Conservation (phyloP, 2,329 filamentous ascomycete genomes). For the Endoconidiophora laricicola region DNA sequence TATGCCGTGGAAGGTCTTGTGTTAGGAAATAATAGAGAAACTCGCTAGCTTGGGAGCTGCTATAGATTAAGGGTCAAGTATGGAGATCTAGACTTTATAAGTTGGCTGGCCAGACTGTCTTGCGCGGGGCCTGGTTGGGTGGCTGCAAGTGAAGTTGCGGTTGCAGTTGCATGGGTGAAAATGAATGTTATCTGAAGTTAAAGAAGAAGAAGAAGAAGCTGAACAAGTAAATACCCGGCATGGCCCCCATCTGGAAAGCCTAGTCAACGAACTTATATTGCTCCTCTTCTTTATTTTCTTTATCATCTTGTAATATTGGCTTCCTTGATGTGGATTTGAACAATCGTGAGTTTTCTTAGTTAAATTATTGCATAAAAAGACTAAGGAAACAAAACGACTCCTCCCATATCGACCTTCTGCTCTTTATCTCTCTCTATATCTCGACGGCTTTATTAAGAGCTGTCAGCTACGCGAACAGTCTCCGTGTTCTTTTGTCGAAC, state of each 20-base stretch:
- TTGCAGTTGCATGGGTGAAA: too few species aligned
- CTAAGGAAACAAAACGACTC: too few species aligned
- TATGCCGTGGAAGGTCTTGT: too few species aligned
- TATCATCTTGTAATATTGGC: background rate
- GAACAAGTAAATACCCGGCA: slow-evolving; percentile 1
- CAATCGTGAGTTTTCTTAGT: background rate
- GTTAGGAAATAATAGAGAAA: too few species aligned
- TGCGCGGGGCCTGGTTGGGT: too few species aligned
- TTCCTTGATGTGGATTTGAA: background rate
- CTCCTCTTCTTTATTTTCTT: background rate
- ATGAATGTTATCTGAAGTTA: background rate
- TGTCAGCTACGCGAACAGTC: background rate
- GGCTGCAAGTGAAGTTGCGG: too few species aligned
- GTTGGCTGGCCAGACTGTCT: too few species aligned
- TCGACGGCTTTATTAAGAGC: too few species aligned
- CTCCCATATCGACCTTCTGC: background rate
- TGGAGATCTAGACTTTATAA: too few species aligned
- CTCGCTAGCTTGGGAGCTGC: too few species aligned
- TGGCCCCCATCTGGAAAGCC: slow-evolving; percentile 8
- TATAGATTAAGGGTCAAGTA: too few species aligned
- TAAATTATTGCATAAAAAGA: background rate
- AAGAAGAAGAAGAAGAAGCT: background rate
- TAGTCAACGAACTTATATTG: background rate
- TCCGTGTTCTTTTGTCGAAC: too few species aligned
- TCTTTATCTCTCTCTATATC: background rate